Percentiles rank a stretch among this genome's conserved stretches.
These are phyloP conservation scores for Zoysia matrella DNA, from an alignment of 202 grass and related monocot genomes.

Conservation along the genomic window DNA sequence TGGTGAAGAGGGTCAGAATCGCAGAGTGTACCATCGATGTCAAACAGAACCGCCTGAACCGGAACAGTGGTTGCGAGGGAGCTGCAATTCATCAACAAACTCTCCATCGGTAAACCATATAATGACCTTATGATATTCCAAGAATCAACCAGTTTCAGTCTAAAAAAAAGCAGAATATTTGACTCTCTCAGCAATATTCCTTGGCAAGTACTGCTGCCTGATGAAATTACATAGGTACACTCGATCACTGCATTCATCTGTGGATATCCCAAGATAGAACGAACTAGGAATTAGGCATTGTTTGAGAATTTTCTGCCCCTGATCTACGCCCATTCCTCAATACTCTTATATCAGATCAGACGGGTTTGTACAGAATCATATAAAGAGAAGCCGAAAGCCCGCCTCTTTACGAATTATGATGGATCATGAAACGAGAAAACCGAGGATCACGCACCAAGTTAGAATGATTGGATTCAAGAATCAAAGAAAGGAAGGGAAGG, in stretches of 20 bases:
- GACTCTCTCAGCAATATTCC: neutral
- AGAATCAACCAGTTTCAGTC: neutral
- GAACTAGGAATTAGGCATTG: neutral
- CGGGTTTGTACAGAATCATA: neutral
- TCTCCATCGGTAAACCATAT: neutral
- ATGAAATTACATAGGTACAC: neutral
- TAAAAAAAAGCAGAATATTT: neutral
- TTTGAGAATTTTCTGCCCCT: neutral
- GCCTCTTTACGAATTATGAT: neutral
- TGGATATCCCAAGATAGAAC: neutral
- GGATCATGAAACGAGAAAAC: neutral
- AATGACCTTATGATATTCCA: neutral
- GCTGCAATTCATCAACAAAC: constrained; percentile 35
- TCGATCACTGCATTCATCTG: neutral
- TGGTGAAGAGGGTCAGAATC: constrained; percentile 95
- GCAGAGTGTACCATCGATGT: too few species aligned
- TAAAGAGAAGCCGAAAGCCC: neutral
- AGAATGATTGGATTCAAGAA: neutral
- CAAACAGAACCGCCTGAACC: constrained; percentile 81
- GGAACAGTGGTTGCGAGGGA: constrained; percentile 60
- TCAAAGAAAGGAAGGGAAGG: neutral
- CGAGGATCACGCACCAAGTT: too few species aligned
- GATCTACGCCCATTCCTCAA: neutral
- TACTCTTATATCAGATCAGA: too few species aligned
- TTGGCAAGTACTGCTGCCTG: neutral